Percentiles rank a stretch among this genome's conserved stretches.
Conservation (phyloP, 2,329 filamentous ascomycete species). For the Sporothrix luriei region DNA sequence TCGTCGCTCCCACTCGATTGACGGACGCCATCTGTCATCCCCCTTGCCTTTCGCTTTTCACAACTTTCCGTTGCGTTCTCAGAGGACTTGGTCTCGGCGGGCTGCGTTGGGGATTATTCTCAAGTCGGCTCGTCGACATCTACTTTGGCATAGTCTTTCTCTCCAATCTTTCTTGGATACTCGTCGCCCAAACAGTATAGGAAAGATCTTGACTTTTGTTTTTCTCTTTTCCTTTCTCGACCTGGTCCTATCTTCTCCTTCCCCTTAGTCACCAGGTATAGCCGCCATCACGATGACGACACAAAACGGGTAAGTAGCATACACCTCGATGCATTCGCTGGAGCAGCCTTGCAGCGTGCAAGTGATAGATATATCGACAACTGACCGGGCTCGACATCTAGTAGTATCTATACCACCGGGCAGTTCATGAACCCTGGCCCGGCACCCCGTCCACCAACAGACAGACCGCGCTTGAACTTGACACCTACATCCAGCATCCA, state of each 20-base stretch:
- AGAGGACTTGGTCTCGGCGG: neutral
- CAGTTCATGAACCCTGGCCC: conserved; percentile 97
- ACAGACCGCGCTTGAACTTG: conserved; percentile 78
- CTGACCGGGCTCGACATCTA: neutral
- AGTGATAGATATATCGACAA: neutral
- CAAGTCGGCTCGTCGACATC: neutral
- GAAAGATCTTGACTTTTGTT: neutral
- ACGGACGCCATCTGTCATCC: neutral
- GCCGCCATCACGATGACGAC: conserved; percentile 28
- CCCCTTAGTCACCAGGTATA: neutral
- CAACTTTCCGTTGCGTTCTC: neutral
- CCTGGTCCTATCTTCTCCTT: neutral
- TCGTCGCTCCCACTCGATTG: neutral
- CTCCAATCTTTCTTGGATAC: conserved; percentile 2
- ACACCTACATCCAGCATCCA: conserved; percentile 75
- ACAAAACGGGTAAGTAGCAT: conserved; percentile 30
- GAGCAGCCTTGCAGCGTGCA: neutral
- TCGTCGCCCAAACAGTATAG: neutral
- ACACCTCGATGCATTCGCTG: neutral
- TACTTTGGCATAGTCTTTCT: conserved; percentile 7
- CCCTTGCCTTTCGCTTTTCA: neutral
- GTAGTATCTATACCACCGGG: conserved; percentile 60
- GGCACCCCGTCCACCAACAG: conserved; percentile 83
- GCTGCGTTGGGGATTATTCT: neutral
- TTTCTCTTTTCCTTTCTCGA: neutral